These are phyloP conservation scores for Fonsecaea nubica DNA, from an alignment of 2,329 filamentous ascomycete genomes.

Conservation along the genomic window DNA sequence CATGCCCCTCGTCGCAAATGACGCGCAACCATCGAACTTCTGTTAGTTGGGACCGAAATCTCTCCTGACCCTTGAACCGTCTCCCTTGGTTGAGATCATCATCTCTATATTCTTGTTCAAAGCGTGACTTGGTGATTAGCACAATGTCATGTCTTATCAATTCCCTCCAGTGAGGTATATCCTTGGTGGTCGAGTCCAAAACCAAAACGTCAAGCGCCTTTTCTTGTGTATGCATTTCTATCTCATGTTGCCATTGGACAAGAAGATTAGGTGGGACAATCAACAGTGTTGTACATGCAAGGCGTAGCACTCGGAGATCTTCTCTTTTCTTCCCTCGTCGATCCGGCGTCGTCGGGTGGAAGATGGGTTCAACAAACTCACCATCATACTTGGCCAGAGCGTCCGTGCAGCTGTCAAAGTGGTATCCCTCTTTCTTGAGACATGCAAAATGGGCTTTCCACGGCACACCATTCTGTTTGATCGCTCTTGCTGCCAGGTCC, in stretches of 20 bases:
- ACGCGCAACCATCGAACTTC: conserved; percentile 82
- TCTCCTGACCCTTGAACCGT: conserved; percentile 52
- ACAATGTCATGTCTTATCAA: conserved; percentile 76
- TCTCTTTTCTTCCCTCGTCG: conserved; percentile 44
- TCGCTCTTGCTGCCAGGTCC: conserved; percentile 76
- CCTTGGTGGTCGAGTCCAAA: conserved; percentile 59
- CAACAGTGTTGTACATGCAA: conserved; percentile 75
- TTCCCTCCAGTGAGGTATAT: conserved; percentile 63
- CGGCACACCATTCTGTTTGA: conserved; percentile 70
- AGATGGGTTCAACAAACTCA: conserved; percentile 63
- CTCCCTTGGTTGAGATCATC: conserved; percentile 57
- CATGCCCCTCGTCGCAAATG: conserved; percentile 92
- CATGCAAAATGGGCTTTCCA: conserved; percentile 71
- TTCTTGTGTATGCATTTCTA: conserved; percentile 72
- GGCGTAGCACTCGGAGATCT: conserved; percentile 54
- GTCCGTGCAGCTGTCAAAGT: conserved; percentile 62
- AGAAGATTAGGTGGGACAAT: conserved; percentile 84
- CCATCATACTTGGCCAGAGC: conserved; percentile 66
- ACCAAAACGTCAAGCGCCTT: conserved; percentile 68
- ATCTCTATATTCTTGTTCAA: conserved; percentile 70
- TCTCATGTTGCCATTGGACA: conserved; percentile 82
- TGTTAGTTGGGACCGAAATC: conserved; percentile 68
- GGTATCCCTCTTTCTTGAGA: conserved; percentile 55
- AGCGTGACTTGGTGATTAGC: conserved; percentile 75
- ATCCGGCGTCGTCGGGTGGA: conserved; percentile 47